phyloP scores from a whole-genome alignment of 176 grass and related monocot genomes.

The Cymbopogon citratus region DNA sequence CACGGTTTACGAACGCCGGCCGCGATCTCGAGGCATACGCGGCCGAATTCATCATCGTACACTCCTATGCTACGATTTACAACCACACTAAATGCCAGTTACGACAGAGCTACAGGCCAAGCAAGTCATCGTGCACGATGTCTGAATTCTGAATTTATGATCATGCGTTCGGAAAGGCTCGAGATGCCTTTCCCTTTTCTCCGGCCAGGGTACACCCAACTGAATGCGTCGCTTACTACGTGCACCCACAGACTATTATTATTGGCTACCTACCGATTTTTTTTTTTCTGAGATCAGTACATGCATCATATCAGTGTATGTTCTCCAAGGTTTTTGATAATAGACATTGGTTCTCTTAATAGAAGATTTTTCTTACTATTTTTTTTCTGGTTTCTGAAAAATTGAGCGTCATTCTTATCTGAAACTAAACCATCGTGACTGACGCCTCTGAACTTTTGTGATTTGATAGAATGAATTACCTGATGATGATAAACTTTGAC shows the following conservation, averaged over 20 bases:
- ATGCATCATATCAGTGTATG: no score
- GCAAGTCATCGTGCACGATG: not conserved
- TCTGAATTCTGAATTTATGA: not conserved
- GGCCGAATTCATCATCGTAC: not conserved
- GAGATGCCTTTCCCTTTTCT: not conserved
- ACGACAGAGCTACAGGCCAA: not conserved
- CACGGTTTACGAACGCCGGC: not conserved
- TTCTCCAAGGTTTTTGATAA: no score
- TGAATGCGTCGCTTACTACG: conserved; percentile 8
- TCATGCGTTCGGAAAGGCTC: not conserved
- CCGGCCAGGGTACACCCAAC: not conserved
- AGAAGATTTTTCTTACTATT: no score
- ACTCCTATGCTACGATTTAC: not conserved
- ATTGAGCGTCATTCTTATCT: no score
- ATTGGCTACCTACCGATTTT: not conserved
- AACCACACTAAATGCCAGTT: not conserved
- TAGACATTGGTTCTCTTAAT: no score
- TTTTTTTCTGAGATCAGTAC: not conserved
- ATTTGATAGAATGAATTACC: no score
- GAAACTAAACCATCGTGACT: no score
- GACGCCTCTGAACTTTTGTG: no score
- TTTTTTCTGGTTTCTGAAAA: no score
- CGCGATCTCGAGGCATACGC: not conserved
- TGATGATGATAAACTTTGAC: no score
- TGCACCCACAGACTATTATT: not conserved